Percentiles rank a stretch among this genome's conserved stretches.
These are phyloP conservation scores for Teunomyces kruisii DNA, from an alignment of 805 yeast species.

Conservation along the genomic window DNA sequence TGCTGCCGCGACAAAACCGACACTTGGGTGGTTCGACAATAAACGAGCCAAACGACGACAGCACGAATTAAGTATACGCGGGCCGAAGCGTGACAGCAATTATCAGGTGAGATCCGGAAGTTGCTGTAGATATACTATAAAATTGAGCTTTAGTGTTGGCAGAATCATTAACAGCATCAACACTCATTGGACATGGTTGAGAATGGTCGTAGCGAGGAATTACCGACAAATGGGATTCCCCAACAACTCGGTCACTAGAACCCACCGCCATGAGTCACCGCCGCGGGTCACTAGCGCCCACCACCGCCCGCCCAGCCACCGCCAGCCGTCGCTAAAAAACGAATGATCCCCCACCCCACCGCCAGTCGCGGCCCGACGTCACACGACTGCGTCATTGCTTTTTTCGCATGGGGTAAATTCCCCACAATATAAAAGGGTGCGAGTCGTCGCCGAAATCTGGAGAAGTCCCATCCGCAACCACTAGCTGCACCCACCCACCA, in stretches of 20 bases:
- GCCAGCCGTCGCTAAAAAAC: background rate
- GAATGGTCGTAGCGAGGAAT: too few species aligned
- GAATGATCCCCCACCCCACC: background rate
- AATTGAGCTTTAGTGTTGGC: too few species aligned
- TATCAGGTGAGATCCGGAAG: too few species aligned
- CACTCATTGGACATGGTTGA: too few species aligned
- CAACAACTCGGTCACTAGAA: too few species aligned
- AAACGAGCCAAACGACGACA: background rate
- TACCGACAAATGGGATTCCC: background rate
- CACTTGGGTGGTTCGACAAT: background rate
- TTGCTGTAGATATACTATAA: too few species aligned
- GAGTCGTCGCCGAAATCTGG: background rate
- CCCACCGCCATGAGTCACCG: background rate
- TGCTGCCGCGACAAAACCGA: background rate
- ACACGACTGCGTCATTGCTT: conserved; percentile 1
- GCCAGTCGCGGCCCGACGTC: background rate
- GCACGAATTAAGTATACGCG: background rate
- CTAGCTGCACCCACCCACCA: background rate
- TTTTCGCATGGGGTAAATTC: conserved; percentile 1
- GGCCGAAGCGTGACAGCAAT: background rate
- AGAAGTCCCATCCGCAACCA: background rate
- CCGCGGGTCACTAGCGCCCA: background rate
- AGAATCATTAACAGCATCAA: too few species aligned
- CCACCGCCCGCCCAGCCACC: background rate
- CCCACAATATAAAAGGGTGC: conserved; percentile 5